phyloP scores from a whole-genome alignment of 805 yeast species.

The Yarrowia deformans region DNA sequence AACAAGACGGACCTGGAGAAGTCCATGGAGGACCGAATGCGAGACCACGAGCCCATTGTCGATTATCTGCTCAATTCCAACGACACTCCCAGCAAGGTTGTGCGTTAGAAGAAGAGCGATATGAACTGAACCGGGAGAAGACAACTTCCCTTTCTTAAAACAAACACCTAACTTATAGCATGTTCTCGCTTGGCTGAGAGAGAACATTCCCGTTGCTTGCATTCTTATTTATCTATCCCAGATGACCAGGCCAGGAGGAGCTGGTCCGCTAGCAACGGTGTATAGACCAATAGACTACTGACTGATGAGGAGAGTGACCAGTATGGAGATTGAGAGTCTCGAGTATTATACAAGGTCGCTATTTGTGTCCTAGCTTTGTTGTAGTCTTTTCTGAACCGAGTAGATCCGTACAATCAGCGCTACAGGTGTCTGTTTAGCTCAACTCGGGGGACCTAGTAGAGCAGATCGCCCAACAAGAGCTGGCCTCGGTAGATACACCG shows the following conservation, averaged over 20 bases:
- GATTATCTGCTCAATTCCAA: conserved; percentile 32
- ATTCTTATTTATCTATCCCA: not conserved
- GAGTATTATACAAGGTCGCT: too few species aligned
- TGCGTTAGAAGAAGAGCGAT: not conserved
- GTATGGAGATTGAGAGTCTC: too few species aligned
- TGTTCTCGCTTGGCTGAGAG: not conserved
- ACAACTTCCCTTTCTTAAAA: conserved; percentile 6
- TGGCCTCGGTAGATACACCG: too few species aligned
- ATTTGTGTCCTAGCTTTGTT: too few species aligned
- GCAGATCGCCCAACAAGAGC: too few species aligned
- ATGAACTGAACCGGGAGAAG: conserved; percentile 3
- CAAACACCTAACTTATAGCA: conserved; percentile 23
- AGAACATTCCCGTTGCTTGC: conserved; percentile 9
- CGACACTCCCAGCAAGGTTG: conserved; percentile 5
- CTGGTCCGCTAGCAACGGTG: conserved; percentile 31
- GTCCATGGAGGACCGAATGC: conserved; percentile 30
- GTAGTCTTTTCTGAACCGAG: too few species aligned
- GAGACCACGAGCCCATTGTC: conserved; percentile 38
- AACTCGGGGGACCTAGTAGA: not conserved
- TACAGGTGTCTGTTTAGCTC: too few species aligned
- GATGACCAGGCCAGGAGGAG: not conserved
- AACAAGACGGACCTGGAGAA: conserved; percentile 12
- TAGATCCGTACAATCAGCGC: too few species aligned
- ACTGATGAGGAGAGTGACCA: not conserved
- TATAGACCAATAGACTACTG: conserved; percentile 32